These are phyloP conservation scores for Biscutella auriculata DNA, from an alignment of 441 rosid genomes.

Conservation along the genomic window DNA sequence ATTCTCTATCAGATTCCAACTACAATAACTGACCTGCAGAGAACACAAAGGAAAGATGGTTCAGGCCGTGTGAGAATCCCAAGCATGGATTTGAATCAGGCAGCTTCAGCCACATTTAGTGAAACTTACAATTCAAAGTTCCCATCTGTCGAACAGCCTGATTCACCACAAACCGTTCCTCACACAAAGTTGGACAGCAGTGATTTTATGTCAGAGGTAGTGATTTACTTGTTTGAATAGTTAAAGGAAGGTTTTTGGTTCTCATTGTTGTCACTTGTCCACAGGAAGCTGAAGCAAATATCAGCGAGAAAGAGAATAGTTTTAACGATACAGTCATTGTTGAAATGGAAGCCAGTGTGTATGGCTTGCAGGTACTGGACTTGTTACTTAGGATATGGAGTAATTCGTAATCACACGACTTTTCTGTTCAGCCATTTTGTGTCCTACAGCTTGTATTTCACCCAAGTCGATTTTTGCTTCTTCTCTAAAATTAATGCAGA, in stretches of 20 bases:
- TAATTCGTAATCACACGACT: slow-evolving; percentile 1
- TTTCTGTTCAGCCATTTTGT: not conserved
- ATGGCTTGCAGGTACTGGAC: slow-evolving; percentile 66
- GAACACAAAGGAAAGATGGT: slow-evolving; percentile 13
- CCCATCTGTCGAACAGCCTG: slow-evolving; percentile 14
- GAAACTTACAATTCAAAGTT: slow-evolving; percentile 11
- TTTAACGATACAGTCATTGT: slow-evolving; percentile 39
- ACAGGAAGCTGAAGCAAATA: slow-evolving; percentile 35
- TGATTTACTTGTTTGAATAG: slow-evolving; percentile 11
- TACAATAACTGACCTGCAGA: slow-evolving; percentile 15
- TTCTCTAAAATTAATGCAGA: not conserved
- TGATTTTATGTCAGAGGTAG: slow-evolving; percentile 24
- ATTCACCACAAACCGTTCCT: slow-evolving; percentile 21
- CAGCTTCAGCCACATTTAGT: slow-evolving; percentile 15
- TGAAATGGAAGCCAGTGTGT: slow-evolving; percentile 76
- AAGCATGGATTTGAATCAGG: slow-evolving; percentile 21
- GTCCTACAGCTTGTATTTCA: not conserved
- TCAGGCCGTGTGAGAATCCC: slow-evolving; percentile 19
- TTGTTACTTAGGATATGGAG: not conserved
- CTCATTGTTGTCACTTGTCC: slow-evolving; percentile 5
- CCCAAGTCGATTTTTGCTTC: not conserved
- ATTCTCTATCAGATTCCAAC: slow-evolving; percentile 11
- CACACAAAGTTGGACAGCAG: slow-evolving; percentile 23
- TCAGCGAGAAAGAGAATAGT: slow-evolving; percentile 22
- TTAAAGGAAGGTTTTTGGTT: not conserved